Evolutionary conservation across 139 green algal genomes (phyloP), one percentile per base, ranked within the genome.

Genomic region (Chlamydomonas schloesseri): DNA sequence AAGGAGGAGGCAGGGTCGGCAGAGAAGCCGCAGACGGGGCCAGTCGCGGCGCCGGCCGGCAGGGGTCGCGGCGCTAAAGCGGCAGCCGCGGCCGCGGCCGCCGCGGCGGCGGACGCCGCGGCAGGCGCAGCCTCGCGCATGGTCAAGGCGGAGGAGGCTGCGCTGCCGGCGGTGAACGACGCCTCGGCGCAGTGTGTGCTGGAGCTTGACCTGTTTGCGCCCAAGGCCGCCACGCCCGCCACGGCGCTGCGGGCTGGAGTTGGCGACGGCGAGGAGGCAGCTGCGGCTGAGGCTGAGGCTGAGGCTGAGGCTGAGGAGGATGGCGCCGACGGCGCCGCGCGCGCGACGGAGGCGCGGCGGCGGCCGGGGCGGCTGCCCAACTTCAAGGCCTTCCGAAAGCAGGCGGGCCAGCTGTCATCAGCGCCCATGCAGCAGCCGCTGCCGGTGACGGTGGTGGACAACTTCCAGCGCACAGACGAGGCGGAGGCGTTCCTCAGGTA

Each of bases 381-480:
- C 62, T 84, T 75, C 78, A 84, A 84, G 78, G 46, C 29, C 15
- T 84, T 84, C 62, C 78, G 78, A 14, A 84, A 84, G 78, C 64
- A 74, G 46, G 64, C 46, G 10, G 17, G 5, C 3, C 78, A 74
- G 62, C 78, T 74, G 78, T 46, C 64, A 2, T 20, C 37, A 8
- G 2, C 4, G 2, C 0, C 29, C 0, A 18, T 65, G 20, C 14
- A 47, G 46, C 29, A 53, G 47, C 68, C 68, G 50, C 47, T 78
- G 46, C 47, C 31, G 31, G 33, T 76, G 64, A 58, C 57, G 1
- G n/a, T 78, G 68, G 68, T 78, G 23, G 80, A 86, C 67, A 69
- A 73, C 62, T 83, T 83, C 76, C 36, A 64, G 37, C 26, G 37
- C 15, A 73, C 14, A 13, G 76, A 55, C 17, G 76, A 83, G 28